Conservation (phyloP, 768 basidiomycete species). For the Trametes elegans region DNA sequence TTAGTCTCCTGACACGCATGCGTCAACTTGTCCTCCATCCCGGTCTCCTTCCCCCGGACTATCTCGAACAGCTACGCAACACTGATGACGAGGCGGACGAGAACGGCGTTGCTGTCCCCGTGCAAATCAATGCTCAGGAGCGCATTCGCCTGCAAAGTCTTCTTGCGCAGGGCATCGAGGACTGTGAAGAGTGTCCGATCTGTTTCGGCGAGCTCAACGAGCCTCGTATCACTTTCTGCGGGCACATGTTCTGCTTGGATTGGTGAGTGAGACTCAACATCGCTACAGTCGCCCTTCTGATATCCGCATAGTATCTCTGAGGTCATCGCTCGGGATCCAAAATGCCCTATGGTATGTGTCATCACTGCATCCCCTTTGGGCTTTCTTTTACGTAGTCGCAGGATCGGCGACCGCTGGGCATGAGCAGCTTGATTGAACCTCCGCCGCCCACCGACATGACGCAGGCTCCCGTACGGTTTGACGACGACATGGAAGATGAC, state of each 20-base stretch:
- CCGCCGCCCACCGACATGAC: conserved; percentile 67
- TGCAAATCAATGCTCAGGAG: conserved; percentile 46
- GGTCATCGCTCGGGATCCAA: conserved; percentile 66
- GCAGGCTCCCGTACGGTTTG: conserved; percentile 45
- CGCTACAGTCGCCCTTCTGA: too few species aligned
- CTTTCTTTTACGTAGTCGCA: too few species aligned
- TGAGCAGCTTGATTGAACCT: conserved; percentile 59
- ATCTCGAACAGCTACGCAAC: conserved; percentile 58
- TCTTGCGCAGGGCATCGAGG: conserved; percentile 69
- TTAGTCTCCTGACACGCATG: conserved; percentile 84
- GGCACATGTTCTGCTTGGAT: conserved; percentile 67
- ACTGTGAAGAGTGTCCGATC: conserved; percentile 80
- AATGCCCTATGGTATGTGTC: conserved; percentile 71
- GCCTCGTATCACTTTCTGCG: conserved; percentile 70
- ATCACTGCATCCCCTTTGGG: background rate
- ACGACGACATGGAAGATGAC: conserved; percentile 41
- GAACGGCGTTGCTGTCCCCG: conserved; percentile 27
- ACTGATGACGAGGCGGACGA: conserved; percentile 36
- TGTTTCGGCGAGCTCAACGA: conserved; percentile 62
- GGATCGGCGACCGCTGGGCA: conserved; percentile 66
- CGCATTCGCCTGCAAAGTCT: conserved; percentile 53
- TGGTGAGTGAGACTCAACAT: too few species aligned
- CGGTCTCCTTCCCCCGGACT: conserved; percentile 66
- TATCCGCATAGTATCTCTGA: conserved; percentile 56
- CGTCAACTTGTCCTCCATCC: conserved; percentile 83